Evolutionary conservation across 2,329 filamentous ascomycete genomes (phyloP).

Genomic region (Ophiosphaerella narmari): DNA sequence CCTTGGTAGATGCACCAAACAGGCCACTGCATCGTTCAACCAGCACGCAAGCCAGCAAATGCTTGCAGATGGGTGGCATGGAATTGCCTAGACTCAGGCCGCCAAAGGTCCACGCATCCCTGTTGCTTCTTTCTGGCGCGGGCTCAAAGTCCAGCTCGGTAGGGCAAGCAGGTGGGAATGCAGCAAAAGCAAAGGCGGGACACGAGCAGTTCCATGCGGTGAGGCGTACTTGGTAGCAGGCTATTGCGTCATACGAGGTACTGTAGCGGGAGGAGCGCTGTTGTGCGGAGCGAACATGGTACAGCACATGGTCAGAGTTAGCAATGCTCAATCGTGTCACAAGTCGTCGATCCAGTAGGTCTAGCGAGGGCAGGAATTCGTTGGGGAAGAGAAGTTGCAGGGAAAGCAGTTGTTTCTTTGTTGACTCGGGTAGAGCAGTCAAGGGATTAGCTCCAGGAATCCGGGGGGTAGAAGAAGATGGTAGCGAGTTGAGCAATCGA

Average conservation of each 20-base stretch:
- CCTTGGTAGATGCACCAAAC: constrained; percentile 62
- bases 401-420: constrained; percentile 66
- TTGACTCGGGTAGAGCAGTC: constrained; percentile 23
- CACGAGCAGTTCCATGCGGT: constrained; percentile 87
- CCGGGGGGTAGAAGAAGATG: constrained; percentile 12
- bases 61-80: constrained; percentile 75
- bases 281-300: constrained; percentile 68
- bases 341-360: constrained; percentile 79
- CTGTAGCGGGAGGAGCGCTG: constrained; percentile 43
- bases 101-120: constrained; percentile 35
- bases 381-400: constrained; percentile 85
- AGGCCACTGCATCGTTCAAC: constrained; percentile 66
- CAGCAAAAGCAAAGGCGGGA: constrained; percentile 77
- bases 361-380: constrained; percentile 80
- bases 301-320: constrained; percentile 43
- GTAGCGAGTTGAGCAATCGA: constrained; percentile 36
- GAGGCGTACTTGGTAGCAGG: constrained; percentile 72
- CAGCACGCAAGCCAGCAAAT: constrained; percentile 82
- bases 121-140: too few relatives aligned
- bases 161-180: constrained; percentile 54
- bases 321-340: constrained; percentile 59
- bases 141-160: too few relatives aligned
- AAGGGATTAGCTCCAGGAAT: constrained; percentile 51
- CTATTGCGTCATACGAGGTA: constrained; percentile 32
- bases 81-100: constrained; percentile 51